Evolutionary conservation across 306 rosid genomes (phyloP), one percentile per base, ranked within the genome.

Genomic region (Vigna hirtella): DNA sequence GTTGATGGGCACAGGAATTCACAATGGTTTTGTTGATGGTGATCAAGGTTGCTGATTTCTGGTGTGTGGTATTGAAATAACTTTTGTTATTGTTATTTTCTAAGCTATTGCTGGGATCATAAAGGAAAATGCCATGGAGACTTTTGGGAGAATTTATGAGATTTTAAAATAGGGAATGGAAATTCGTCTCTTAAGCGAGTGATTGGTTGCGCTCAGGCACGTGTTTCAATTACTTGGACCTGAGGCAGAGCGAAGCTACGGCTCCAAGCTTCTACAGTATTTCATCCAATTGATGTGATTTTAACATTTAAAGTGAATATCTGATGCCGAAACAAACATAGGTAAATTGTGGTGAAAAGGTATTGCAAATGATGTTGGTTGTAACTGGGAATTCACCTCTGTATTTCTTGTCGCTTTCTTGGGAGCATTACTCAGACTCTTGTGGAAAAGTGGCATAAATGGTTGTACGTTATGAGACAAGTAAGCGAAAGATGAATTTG

Each of bases 61-160:
- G 15, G 75, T 43, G 42, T 67, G 26, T 42, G 16, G 15, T 43
- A 11, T 18, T 58, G 6, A 52, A 78, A 63, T 66, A 64, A 20
- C 24, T 10, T 5, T 18, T 55, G 48, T 74, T 66, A 7, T 42
- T 52, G 53, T 24, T 53, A 6, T 73, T 78, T 72, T 67, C 34
- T 38, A 62, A 50, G 50, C 61, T 69, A 7, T 36, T 49, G 67
- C 32, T 57, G 32, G 50, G 68, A 56, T 13, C 61, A 14, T 63
- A 72, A 72, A 63, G 49, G 80, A 63, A 45, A 79, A 61, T 59
- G 65, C 59, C 42, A 15, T 30, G 77, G 77, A 77, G 70, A 24
- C 55, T 58, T 14, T 14, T 4, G 48, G 52, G 36, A 65, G 63
- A 50, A 58, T 51, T 36, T 47, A 17, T 28, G 11, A 64, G 71